Conservation (phyloP, 2,329 filamentous ascomycete genomes). For the Orbilia oligospora region DNA sequence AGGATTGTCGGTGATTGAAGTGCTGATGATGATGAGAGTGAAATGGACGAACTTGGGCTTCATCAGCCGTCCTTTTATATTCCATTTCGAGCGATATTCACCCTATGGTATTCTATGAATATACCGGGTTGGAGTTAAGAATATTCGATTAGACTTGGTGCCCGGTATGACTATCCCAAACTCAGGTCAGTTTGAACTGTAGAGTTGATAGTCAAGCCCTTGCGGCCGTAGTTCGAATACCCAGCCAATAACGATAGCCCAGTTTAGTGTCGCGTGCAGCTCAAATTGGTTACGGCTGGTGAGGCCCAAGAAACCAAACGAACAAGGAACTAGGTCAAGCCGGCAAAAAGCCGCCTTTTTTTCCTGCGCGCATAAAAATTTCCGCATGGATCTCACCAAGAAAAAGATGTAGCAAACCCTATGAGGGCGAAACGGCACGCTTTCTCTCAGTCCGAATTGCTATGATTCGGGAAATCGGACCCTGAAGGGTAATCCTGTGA, state of each 20-base stretch:
- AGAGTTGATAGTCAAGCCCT: background rate
- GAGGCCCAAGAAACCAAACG: slow-evolving; percentile 5
- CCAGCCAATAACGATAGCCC: slow-evolving; percentile 9
- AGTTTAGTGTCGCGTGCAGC: slow-evolving; percentile 50
- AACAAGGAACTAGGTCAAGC: slow-evolving; percentile 20
- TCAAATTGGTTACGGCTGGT: background rate
- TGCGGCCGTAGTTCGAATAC: background rate
- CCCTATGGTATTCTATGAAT: background rate
- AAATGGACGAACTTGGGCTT: background rate
- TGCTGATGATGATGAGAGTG: slow-evolving; percentile 23
- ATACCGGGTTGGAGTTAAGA: background rate
- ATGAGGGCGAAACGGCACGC: background rate
- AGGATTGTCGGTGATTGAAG: background rate
- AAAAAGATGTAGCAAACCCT: background rate
- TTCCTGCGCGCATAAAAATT: slow-evolving; percentile 48
- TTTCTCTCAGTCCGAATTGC: background rate
- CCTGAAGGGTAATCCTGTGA: slow-evolving; percentile 18
- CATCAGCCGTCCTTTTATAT: slow-evolving; percentile 28
- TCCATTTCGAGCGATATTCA: slow-evolving; percentile 2
- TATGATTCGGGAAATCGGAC: slow-evolving; percentile 22
- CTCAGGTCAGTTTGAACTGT: background rate
- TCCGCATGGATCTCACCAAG: slow-evolving; percentile 6
- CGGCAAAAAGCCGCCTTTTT: slow-evolving; percentile 34
- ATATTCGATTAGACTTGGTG: background rate
- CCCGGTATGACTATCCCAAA: background rate